Conservation (phyloP, 2,329 filamentous ascomycete species). For the Diaporthe sp. region DNA sequence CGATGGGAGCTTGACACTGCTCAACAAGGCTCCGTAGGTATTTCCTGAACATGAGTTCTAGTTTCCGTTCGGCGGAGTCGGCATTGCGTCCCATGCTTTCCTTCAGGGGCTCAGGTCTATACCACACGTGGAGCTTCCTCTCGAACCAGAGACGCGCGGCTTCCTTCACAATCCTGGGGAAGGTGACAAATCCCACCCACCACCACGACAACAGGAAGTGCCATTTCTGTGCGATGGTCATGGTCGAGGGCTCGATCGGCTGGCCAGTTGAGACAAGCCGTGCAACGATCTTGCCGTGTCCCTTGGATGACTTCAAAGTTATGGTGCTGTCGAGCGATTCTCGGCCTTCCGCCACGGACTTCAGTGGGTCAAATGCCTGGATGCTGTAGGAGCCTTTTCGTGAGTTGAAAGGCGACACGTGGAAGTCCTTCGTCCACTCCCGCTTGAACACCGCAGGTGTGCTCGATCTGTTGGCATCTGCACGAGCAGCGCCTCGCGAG, state of each 20-base stretch:
- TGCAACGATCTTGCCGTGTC: conserved; percentile 72
- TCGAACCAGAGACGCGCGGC: conserved; percentile 69
- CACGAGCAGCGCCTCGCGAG: neutral
- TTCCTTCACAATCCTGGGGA: conserved; percentile 75
- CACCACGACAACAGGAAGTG: conserved; percentile 70
- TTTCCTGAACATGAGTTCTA: conserved; percentile 62
- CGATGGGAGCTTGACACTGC: conserved; percentile 57
- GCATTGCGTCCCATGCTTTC: conserved; percentile 68
- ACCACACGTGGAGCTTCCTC: conserved; percentile 73
- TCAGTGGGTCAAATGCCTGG: conserved; percentile 62
- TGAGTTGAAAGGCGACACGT: conserved; percentile 82
- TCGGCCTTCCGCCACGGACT: conserved; percentile 52
- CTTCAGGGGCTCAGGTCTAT: conserved; percentile 72
- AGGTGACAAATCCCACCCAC: conserved; percentile 77
- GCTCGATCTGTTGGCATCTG: conserved; percentile 8
- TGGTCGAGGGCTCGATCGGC: conserved; percentile 62
- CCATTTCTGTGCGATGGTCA: conserved; percentile 59
- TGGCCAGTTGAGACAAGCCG: conserved; percentile 67
- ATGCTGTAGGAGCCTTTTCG: conserved; percentile 68
- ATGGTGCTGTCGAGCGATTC: conserved; percentile 70
- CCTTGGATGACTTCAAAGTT: conserved; percentile 71
- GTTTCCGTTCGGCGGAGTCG: conserved; percentile 59
- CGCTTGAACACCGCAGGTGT: conserved; percentile 57
- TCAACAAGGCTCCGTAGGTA: conserved; percentile 66
- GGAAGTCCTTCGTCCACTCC: conserved; percentile 78